Evolutionary conservation across 1,284 basidiomycete species (phyloP).

Genomic region (Porogramme epimiltina): DNA sequence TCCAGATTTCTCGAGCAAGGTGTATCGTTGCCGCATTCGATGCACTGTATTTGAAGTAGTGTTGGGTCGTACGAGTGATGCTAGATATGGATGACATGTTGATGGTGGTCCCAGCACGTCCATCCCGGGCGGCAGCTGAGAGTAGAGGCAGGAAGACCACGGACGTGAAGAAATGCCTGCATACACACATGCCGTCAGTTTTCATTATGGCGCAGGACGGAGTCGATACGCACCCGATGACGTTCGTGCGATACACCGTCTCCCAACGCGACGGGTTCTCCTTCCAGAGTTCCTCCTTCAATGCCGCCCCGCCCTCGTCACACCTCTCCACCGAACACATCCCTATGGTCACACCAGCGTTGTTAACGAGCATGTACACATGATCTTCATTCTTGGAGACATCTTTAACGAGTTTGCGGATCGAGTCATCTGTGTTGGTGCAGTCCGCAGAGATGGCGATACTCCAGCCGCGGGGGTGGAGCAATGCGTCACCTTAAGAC

Average conservation of each 20-base stretch:
- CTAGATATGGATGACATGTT: slow-evolving; percentile 42
- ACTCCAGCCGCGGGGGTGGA: slow-evolving; percentile 35
- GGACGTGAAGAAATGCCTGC: slow-evolving; percentile 37
- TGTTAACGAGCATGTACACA: slow-evolving; percentile 42
- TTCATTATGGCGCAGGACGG: too few relatives aligned
- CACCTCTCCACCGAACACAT: slow-evolving; percentile 33
- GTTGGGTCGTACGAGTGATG: slow-evolving; percentile 37
- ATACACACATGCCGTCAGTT: slow-evolving; percentile 10
- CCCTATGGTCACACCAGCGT: slow-evolving; percentile 36
- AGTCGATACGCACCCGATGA: slow-evolving; percentile 29
- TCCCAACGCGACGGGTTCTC: slow-evolving; percentile 38
- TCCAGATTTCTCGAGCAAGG: slow-evolving; percentile 39
- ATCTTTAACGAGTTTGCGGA: slow-evolving; percentile 34
- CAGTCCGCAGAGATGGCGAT: slow-evolving; percentile 36
- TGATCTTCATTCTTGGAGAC: slow-evolving; percentile 36
- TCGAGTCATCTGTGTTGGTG: slow-evolving; percentile 36
- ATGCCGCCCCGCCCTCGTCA: slow-evolving; percentile 30
- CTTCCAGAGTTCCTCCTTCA: slow-evolving; percentile 35
- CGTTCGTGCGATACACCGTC: slow-evolving; percentile 38
- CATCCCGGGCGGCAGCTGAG: slow-evolving; percentile 31
- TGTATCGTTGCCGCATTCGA: slow-evolving; percentile 42
- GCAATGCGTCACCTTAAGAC: slow-evolving; percentile 28
- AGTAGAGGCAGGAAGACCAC: slow-evolving; percentile 43
- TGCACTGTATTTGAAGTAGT: slow-evolving; percentile 41
- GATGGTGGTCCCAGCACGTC: slow-evolving; percentile 35